Conservation (phyloP, 768 basidiomycete species). For the Auricularia sp. region DNA sequence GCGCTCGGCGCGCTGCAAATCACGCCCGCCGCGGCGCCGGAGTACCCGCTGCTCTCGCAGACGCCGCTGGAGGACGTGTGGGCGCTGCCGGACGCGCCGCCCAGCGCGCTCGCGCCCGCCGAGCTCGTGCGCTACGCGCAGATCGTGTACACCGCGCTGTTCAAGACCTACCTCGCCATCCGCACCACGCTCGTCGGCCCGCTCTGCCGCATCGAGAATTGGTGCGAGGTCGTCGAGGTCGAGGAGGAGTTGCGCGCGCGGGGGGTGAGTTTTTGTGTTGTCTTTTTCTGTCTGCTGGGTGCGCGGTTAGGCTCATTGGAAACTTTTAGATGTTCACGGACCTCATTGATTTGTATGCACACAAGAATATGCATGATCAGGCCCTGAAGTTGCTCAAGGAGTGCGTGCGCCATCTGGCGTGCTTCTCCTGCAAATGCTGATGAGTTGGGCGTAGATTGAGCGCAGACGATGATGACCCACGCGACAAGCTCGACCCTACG, state of each 20-base stretch:
- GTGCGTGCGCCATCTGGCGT: constrained; percentile 34
- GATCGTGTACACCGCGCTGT: constrained; percentile 89
- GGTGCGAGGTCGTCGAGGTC: constrained; percentile 93
- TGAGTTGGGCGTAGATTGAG: constrained; percentile 47
- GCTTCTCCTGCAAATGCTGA: not conserved
- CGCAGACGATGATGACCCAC: constrained; percentile 61
- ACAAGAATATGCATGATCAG: constrained; percentile 90
- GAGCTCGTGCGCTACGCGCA: constrained; percentile 84
- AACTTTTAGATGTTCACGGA: constrained; percentile 73
- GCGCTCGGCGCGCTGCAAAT: constrained; percentile 63
- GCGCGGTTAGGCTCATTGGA: not conserved
- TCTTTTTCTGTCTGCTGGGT: not conserved
- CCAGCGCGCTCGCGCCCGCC: constrained; percentile 65
- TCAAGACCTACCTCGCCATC: constrained; percentile 82
- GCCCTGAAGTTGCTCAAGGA: constrained; percentile 75
- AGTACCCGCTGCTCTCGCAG: constrained; percentile 60
- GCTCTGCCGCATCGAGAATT: constrained; percentile 84
- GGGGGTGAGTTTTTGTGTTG: constrained; percentile 42
- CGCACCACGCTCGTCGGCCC: constrained; percentile 74
- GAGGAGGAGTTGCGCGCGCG: constrained; percentile 75
- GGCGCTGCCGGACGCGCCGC: constrained; percentile 61
- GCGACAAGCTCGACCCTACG: constrained; percentile 74
- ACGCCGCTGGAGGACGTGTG: constrained; percentile 68
- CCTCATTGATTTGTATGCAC: constrained; percentile 82
- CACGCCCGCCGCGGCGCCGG: constrained; percentile 58